Conservation (phyloP, 2,329 filamentous ascomycete species). For the Keithomyces neogunnii region DNA sequence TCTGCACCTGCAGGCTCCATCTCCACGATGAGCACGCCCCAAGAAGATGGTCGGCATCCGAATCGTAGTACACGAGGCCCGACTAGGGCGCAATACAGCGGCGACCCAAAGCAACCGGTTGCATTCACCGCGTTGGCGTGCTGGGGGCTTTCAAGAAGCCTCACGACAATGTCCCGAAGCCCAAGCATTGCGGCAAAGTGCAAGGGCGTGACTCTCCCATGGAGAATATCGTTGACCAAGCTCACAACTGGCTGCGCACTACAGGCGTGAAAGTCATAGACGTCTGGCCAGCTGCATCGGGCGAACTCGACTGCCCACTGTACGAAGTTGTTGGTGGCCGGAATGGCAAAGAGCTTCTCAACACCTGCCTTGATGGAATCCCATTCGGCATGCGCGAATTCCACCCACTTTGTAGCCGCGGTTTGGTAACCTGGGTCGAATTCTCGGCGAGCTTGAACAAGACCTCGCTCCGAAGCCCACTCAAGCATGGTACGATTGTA, state of each 20-base stretch:
- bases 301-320: constrained; percentile 29
- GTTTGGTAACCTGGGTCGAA: neutral
- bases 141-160: constrained; percentile 12
- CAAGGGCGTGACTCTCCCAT: constrained; percentile 20
- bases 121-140: constrained; percentile 13
- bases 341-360: neutral
- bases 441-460: neutral
- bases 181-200: constrained; percentile 27
- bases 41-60: constrained; percentile 8
- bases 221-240: constrained; percentile 14
- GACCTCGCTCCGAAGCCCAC: neutral
- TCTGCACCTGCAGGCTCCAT: constrained; percentile 1
- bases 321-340: constrained; percentile 19
- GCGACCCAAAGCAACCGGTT: constrained; percentile 18
- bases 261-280: constrained; percentile 5
- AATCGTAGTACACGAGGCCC: constrained; percentile 19
- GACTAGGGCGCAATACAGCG: constrained; percentile 25
- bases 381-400: neutral
- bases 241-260: constrained; percentile 10
- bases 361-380: neutral
- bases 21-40: neutral
- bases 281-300: constrained; percentile 18
- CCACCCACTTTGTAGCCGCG: neutral
- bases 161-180: constrained; percentile 18
- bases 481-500: neutral